Conservation (phyloP, 164 flowering plant genomes). For the Stephania cephalantha region DNA sequence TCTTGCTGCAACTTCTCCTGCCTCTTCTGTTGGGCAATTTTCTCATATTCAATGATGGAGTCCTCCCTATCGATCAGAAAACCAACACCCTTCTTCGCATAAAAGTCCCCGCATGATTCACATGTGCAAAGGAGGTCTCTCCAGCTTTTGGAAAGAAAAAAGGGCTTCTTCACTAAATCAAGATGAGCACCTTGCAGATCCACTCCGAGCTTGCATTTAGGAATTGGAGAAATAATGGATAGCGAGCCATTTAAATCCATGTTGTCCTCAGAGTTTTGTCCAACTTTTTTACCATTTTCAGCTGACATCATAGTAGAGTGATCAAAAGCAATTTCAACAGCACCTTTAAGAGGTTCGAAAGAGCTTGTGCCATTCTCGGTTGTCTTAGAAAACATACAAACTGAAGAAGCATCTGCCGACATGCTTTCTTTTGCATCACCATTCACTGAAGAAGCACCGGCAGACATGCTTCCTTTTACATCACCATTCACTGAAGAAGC, state of each 20-base stretch:
- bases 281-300: constrained; percentile 18
- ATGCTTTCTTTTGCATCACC: no score
- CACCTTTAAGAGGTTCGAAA: constrained; percentile 11
- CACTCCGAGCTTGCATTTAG: constrained; percentile 47
- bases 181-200: constrained; percentile 29
- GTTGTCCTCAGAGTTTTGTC: constrained; percentile 27
- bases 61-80: constrained; percentile 81
- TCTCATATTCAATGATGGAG: constrained; percentile 87
- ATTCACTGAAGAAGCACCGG: no score
- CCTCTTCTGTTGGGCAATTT: constrained; percentile 74
- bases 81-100: constrained; percentile 41
- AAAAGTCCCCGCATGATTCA: constrained; percentile 48
- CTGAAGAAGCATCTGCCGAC: constrained; percentile 8
- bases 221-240: constrained; percentile 14
- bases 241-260: constrained; percentile 13
- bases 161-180: constrained; percentile 39
- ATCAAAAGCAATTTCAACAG: constrained; percentile 10
- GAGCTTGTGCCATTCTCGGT: constrained; percentile 21
- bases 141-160: constrained; percentile 86
- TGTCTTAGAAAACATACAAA: constrained; percentile 26
- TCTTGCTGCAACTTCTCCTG: constrained; percentile 77
- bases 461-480: no score
- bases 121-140: constrained; percentile 78
- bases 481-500: no score
- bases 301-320: constrained; percentile 17